phyloP scores from a whole-genome alignment of 768 basidiomycete species.

The Asterophora parasitica region DNA sequence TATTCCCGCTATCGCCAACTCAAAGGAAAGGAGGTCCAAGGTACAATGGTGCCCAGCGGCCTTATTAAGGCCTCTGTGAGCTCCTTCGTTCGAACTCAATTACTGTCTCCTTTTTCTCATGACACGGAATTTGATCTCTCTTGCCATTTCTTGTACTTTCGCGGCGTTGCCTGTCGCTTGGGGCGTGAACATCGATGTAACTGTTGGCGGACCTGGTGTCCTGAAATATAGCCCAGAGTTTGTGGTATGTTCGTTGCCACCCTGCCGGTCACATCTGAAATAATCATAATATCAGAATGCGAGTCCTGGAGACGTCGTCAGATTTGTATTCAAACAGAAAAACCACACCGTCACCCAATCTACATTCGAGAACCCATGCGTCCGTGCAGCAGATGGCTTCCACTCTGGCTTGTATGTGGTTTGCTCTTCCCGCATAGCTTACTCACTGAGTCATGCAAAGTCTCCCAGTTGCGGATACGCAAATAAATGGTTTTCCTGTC shows the following conservation, averaged over 20 bases:
- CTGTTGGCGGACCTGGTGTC: constrained; percentile 42
- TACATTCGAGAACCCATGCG: constrained; percentile 39
- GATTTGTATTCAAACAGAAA: constrained; percentile 50
- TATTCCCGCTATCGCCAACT: no score
- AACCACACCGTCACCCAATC: constrained; percentile 55
- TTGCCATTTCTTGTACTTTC: constrained; percentile 1
- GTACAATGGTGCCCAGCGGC: background rate
- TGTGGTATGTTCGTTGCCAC: constrained; percentile 28
- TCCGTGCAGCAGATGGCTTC: constrained; percentile 41
- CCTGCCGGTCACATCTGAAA: background rate
- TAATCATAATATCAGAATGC: constrained; percentile 34
- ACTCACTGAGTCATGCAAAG: constrained; percentile 20
- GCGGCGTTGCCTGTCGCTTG: constrained; percentile 27
- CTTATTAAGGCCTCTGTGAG: background rate
- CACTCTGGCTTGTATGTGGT: constrained; percentile 39
- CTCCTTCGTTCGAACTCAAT: background rate
- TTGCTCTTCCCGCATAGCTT: background rate
- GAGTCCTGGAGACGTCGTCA: constrained; percentile 39
- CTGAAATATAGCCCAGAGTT: constrained; percentile 36
- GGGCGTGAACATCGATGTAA: constrained; percentile 36
- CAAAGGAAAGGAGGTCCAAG: no score
- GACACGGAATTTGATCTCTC: background rate
- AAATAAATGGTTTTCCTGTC: constrained; percentile 38
- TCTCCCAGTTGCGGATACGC: constrained; percentile 39
- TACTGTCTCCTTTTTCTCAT: background rate